Base-by-base conservation (phyloP, 345 rosid genomes). In the Erysimum cheiranthoides region DNA sequence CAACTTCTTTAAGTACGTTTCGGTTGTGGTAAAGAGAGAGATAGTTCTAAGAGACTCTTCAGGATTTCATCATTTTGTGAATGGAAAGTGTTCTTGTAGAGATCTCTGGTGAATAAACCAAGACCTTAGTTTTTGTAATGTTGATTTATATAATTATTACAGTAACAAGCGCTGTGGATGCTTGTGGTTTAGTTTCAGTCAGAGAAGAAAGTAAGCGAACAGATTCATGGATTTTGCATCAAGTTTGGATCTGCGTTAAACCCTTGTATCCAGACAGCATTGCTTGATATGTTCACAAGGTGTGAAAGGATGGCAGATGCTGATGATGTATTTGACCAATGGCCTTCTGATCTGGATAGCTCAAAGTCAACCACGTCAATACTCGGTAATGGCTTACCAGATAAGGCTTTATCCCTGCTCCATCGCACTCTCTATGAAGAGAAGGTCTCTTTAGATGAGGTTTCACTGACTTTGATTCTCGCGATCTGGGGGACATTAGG, bases 251-350 rank as follows among this genome's bases (percentile, higher is more conserved):
- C 52, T 39, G 75, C 64, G 73, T 84, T 82, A 31, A 91, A 88
- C 82, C 80, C 72, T 81, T 80, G 59, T 74, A 85, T 90, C 66
- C 87, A 85, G 64, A 81, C 90, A 39, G 91, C 94, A 39, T 77
- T 93, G 82, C 78, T 91, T 59, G 92, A 93, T 78, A 91, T 90
- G 96, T 88, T 85, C 81, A 75, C 86, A 46, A 85, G 86, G 82
- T 93, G 97, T 79, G 96, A 85, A 66, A 85, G 97, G 74, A 88
- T 88, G 88, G 73, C 17, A 1, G 96, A 88, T 82, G 97, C 97
- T 34, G 86, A 86, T 50, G 86, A 83, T 77, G 85, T 93, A 78
- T 87, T 83, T 70, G 50, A 25, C 9, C 80, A 49, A 21, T 84
- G 90, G 91, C 86, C 93, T 16, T 74, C 69, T 45, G 78, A 86